Percentiles rank a stretch among this genome's conserved stretches.
These are phyloP conservation scores for Phaeosphaeria sp. DNA, from an alignment of 2,329 filamentous ascomycete species.

Conservation along the genomic window DNA sequence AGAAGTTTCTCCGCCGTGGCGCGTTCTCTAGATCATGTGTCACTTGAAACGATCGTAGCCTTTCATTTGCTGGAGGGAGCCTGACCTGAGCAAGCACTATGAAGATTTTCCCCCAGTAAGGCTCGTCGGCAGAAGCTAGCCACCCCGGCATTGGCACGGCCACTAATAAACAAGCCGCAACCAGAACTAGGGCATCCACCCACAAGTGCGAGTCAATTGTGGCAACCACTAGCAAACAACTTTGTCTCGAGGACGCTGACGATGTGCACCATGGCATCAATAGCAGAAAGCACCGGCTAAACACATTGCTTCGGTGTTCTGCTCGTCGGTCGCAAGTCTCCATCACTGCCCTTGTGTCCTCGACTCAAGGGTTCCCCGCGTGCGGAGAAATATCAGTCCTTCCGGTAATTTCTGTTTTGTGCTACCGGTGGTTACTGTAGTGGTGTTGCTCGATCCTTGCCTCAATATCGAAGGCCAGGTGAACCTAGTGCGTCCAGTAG, in stretches of 20 bases:
- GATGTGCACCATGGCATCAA: not conserved
- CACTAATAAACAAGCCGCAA: not conserved
- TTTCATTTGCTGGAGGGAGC: not conserved
- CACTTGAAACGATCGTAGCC: not conserved
- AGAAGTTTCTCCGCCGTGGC: not conserved
- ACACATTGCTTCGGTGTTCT: not conserved
- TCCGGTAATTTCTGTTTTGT: conserved; percentile 1
- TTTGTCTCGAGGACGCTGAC: not conserved
- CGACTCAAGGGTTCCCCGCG: conserved; percentile 7
- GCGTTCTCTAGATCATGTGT: not conserved
- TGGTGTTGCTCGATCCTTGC: not conserved
- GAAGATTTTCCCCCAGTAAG: not conserved
- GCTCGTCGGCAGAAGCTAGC: not conserved
- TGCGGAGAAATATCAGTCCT: conserved; percentile 5
- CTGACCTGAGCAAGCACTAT: not conserved
- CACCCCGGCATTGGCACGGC: not conserved
- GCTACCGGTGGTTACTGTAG: conserved; percentile 6
- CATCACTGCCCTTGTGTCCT: not conserved
- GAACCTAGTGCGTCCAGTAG: not conserved
- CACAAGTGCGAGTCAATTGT: not conserved
- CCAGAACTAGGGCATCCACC: not conserved
- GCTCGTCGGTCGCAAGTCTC: not conserved
- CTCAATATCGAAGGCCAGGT: not conserved
- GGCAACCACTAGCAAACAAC: not conserved
- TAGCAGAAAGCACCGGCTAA: conserved; percentile 2